These are phyloP conservation scores for Teunomyces pallodes DNA, from an alignment of 805 yeast species.

Conservation along the genomic window DNA sequence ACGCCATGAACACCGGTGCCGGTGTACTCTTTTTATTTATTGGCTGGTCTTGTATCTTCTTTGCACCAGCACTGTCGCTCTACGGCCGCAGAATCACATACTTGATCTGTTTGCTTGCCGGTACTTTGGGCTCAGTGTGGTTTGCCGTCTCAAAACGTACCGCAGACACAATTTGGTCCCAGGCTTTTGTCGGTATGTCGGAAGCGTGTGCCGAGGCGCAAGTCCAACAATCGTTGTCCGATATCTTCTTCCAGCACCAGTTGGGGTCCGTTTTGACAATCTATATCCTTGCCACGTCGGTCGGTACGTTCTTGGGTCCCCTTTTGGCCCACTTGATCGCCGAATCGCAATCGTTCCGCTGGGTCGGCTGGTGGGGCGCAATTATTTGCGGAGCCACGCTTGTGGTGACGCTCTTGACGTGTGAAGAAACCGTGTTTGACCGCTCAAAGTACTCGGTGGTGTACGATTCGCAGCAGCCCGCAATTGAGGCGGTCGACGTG, in stretches of 20 bases:
- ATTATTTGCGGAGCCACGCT: constrained; percentile 44
- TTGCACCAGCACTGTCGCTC: constrained; percentile 44
- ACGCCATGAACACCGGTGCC: constrained; percentile 48
- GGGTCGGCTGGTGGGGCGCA: constrained; percentile 51
- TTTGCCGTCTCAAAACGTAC: constrained; percentile 34
- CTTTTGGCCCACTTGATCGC: constrained; percentile 57
- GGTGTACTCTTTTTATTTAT: constrained; percentile 47
- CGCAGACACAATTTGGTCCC: constrained; percentile 47
- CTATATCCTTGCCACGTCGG: constrained; percentile 53
- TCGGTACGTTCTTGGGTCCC: constrained; percentile 57
- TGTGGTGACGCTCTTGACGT: constrained; percentile 39
- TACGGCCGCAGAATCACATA: constrained; percentile 46
- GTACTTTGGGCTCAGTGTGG: constrained; percentile 45
- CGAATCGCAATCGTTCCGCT: constrained; percentile 48
- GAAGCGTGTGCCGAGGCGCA: constrained; percentile 46
- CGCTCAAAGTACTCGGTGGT: constrained; percentile 21
- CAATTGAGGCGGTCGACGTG: constrained; percentile 6
- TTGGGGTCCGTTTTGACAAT: constrained; percentile 50
- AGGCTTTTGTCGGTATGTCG: constrained; percentile 40
- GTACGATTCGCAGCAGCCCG: constrained; percentile 7
- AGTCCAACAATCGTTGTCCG: constrained; percentile 36
- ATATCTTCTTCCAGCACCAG: constrained; percentile 41
- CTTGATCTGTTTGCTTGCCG: constrained; percentile 39
- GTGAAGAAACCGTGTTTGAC: constrained; percentile 57
- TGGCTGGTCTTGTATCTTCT: constrained; percentile 43